phyloP scores from a whole-genome alignment of 2,329 filamentous ascomycete genomes.

The Botryotinia narcissicola region DNA sequence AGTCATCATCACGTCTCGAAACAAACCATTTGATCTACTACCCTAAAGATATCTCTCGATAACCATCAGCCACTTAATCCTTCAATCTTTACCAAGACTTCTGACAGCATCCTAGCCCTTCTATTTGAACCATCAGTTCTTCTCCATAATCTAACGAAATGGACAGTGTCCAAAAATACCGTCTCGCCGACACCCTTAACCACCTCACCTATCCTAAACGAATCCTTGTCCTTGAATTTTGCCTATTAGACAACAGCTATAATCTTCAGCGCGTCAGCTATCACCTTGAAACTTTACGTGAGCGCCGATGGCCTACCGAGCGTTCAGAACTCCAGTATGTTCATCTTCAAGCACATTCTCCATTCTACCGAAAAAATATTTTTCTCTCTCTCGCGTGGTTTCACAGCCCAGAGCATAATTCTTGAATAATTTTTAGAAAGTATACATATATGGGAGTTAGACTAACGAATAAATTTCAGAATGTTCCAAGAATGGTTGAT shows the following conservation, averaged over 20 bases:
- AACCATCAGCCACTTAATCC: neutral
- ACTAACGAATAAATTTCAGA: neutral
- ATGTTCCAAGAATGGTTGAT: neutral
- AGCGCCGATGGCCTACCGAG: neutral
- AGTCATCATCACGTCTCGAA: neutral
- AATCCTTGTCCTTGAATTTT: neutral
- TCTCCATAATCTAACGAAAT: neutral
- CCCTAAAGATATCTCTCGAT: neutral
- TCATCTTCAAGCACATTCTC: neutral
- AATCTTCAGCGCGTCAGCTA: neutral
- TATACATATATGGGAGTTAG: neutral
- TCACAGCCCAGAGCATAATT: neutral
- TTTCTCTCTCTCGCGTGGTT: too few relatives aligned
- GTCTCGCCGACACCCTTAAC: neutral
- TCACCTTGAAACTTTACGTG: neutral
- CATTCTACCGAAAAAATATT: neutral
- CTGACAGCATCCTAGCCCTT: neutral
- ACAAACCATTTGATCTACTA: neutral
- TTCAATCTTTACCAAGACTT: neutral
- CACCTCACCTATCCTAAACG: neutral
- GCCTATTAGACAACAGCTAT: neutral
- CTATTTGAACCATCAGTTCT: neutral
- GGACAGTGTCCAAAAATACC: neutral
- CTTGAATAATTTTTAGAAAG: rapidly evolving
- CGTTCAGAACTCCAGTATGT: neutral